A percentile compares a stretch with the other conserved stretches of the same genome.
Conservation (phyloP, 768 basidiomycete species). For the Leccinum incarnatum region DNA sequence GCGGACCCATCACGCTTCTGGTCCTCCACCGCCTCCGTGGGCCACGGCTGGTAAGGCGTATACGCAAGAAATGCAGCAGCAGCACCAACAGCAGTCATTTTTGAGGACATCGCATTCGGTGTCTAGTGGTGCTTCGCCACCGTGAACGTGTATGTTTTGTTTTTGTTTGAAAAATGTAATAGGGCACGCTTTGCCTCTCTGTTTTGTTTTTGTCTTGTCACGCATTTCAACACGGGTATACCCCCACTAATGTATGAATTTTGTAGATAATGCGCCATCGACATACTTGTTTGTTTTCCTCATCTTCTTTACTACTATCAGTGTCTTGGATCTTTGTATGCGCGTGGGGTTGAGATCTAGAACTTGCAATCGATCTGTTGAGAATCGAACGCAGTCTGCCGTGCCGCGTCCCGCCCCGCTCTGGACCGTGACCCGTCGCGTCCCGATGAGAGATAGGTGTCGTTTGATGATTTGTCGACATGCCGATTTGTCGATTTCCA, state of each 20-base stretch:
- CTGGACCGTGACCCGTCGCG: no score
- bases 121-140: conserved; percentile 37
- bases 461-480: neutral
- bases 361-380: neutral
- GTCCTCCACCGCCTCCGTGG: conserved; percentile 27
- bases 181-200: neutral
- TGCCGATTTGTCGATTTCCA: neutral
- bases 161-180: neutral
- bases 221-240: neutral
- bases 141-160: conserved; percentile 10
- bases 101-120: conserved; percentile 44
- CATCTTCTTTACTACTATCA: neutral
- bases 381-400: neutral
- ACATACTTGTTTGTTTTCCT: neutral
- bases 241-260: neutral
- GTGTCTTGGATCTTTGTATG: neutral
- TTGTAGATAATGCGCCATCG: neutral
- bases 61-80: conserved; percentile 26
- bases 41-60: conserved; percentile 19
- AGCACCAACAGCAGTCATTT: conserved; percentile 42
- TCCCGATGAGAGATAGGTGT: neutral
- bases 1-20: conserved; percentile 14
- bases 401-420: no score
- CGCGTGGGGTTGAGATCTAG: neutral
- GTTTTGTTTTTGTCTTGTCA: neutral